A percentile compares a stretch with the other conserved stretches of the same genome.
Evolutionary conservation across 352 stramenopile genomes (phyloP).

Genomic region (Pythium utonaiense): DNA sequence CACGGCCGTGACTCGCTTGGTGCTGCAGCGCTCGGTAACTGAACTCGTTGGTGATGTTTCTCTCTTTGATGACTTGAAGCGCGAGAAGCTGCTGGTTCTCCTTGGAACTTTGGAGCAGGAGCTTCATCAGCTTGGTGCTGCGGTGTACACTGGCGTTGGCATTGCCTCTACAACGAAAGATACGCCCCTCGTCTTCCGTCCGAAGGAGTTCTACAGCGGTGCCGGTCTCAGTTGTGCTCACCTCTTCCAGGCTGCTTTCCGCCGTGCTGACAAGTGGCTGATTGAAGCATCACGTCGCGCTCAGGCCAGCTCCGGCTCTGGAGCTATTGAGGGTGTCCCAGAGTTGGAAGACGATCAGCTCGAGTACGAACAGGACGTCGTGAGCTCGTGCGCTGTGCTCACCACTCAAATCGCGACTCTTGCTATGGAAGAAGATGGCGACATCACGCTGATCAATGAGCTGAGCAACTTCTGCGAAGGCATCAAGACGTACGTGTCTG

Average conservation of each 20-base stretch:
- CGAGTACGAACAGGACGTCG: slow-evolving; percentile 18
- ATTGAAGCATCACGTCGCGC: neutral
- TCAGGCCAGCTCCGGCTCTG: neutral
- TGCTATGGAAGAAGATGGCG: slow-evolving; percentile 20
- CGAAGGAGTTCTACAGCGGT: slow-evolving; percentile 12
- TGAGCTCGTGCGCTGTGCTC: slow-evolving; percentile 9
- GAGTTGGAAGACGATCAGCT: slow-evolving; percentile 21
- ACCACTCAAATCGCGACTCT: slow-evolving; percentile 20
- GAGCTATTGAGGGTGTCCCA: neutral
- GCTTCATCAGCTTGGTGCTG: slow-evolving; percentile 11
- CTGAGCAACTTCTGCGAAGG: slow-evolving; percentile 17
- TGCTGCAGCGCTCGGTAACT: slow-evolving; percentile 8
- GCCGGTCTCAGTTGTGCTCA: slow-evolving; percentile 2
- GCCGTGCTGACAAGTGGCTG: slow-evolving; percentile 11
- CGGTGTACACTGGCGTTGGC: slow-evolving; percentile 16
- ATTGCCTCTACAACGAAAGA: neutral
- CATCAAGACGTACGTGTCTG: slow-evolving; percentile 12
- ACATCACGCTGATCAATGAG: slow-evolving; percentile 9
- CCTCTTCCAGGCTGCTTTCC: slow-evolving; percentile 10
- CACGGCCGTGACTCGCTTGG: neutral
- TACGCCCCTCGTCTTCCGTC: slow-evolving; percentile 12
- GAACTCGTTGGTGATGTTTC: slow-evolving; percentile 16
- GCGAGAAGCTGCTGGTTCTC: slow-evolving; percentile 14
- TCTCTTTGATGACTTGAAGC: slow-evolving; percentile 2
- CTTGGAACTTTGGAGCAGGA: slow-evolving; percentile 17